Conservation (phyloP, 2,329 filamentous ascomycete species). For the Aspergillus brunneoviolaceus region DNA sequence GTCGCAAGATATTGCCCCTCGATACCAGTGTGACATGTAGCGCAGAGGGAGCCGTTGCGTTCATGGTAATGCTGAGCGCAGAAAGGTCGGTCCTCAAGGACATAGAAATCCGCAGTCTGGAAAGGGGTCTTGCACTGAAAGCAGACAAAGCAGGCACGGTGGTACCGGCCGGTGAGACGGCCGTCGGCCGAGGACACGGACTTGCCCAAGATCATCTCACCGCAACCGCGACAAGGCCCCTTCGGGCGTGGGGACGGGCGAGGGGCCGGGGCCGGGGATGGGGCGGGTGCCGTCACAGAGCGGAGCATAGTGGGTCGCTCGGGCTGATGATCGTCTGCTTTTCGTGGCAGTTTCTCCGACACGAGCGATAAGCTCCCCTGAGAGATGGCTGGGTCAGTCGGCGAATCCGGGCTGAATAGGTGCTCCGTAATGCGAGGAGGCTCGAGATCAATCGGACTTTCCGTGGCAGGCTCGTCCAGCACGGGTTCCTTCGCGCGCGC, state of each 20-base stretch:
- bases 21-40: constrained; percentile 76
- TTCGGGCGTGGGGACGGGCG: constrained; percentile 53
- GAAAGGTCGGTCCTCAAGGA: constrained; percentile 81
- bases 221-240: constrained; percentile 81
- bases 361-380: constrained; percentile 41
- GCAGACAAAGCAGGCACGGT: constrained; percentile 94
- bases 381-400: constrained; percentile 49
- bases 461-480: constrained; percentile 37
- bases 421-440: constrained; percentile 33
- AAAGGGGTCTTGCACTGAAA: constrained; percentile 79
- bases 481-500: constrained; percentile 17
- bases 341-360: constrained; percentile 17
- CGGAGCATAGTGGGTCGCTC: constrained; percentile 16
- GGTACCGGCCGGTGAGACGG: constrained; percentile 86
- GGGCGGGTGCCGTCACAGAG: constrained; percentile 30
- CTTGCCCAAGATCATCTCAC: constrained; percentile 76
- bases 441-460: constrained; percentile 26
- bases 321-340: constrained; percentile 11
- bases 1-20: constrained; percentile 94
- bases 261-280: constrained; percentile 40
- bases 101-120: constrained; percentile 86
- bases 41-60: constrained; percentile 83
- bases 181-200: constrained; percentile 93
- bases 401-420: constrained; percentile 45
- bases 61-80: constrained; percentile 92